Evolutionary conservation across 257 asterid genomes (phyloP).

Genomic region (Henckelia pumila): DNA sequence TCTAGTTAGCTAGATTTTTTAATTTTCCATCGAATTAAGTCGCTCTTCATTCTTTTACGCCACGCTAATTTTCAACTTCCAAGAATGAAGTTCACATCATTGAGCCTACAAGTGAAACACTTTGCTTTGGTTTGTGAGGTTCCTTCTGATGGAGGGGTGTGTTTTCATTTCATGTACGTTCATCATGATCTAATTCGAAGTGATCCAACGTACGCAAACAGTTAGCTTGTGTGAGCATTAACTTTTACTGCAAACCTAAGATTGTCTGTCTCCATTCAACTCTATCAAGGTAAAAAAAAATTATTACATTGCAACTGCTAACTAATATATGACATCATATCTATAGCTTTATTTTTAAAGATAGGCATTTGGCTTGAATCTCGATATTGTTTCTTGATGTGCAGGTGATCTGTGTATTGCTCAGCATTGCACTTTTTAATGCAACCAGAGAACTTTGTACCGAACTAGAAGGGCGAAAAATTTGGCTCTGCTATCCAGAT

Average conservation of each 20-base stretch:
- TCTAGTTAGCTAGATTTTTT: constrained; percentile 31
- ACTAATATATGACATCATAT: no score
- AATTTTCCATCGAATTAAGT: constrained; percentile 31
- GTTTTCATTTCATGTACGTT: constrained; percentile 20
- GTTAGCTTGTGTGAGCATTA: constrained; percentile 22
- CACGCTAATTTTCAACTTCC: constrained; percentile 38
- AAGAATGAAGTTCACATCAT: constrained; percentile 21
- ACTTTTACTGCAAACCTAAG: no score
- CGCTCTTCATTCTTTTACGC: constrained; percentile 38
- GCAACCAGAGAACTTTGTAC: background rate
- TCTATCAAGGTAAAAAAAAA: no score
- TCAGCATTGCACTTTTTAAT: background rate
- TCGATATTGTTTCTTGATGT: no score
- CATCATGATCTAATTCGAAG: constrained; percentile 18
- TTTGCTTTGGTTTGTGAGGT: constrained; percentile 23
- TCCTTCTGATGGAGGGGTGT: constrained; percentile 24
- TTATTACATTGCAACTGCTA: no score
- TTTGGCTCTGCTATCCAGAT: no score
- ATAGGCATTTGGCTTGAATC: no score
- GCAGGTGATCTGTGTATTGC: background rate
- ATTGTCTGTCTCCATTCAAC: no score
- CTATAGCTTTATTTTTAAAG: background rate
- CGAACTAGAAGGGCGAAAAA: background rate
- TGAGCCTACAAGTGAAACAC: constrained; percentile 26
- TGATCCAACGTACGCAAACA: constrained; percentile 16